These are phyloP conservation scores for Candolleomyces aberdarensis DNA, from an alignment of 768 basidiomycete species.

Conservation along the genomic window DNA sequence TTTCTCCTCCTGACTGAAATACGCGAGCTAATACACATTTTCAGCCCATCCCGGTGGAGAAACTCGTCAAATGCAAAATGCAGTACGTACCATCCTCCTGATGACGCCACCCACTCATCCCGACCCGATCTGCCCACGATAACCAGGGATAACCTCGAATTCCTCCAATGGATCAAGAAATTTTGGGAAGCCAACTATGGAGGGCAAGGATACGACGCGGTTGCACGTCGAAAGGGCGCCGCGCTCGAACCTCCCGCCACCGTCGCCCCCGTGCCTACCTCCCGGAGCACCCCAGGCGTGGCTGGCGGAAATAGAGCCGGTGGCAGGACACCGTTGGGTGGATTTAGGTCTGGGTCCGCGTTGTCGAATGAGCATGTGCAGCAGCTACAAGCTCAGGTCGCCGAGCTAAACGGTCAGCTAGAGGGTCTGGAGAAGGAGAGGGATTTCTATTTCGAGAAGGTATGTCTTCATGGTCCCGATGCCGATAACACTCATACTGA, in stretches of 20 bases:
- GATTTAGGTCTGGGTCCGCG: conserved; percentile 63
- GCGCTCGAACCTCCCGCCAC: conserved; percentile 77
- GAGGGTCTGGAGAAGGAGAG: conserved; percentile 96
- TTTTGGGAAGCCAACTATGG: conserved; percentile 94
- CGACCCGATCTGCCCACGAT: neutral
- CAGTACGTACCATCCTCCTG: conserved; percentile 57
- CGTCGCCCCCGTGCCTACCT: conserved; percentile 59
- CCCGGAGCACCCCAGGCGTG: conserved; percentile 27
- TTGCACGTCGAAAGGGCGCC: conserved; percentile 74
- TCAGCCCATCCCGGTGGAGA: conserved; percentile 94
- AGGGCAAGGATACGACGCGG: conserved; percentile 85
- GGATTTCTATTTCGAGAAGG: conserved; percentile 99
- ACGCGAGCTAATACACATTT: neutral
- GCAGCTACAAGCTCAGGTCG: conserved; percentile 70
- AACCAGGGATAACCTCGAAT: conserved; percentile 92
- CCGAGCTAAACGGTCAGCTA: conserved; percentile 76
- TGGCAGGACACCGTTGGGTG: conserved; percentile 70
- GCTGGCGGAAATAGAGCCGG: conserved; percentile 43
- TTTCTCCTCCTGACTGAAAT: too few relatives aligned
- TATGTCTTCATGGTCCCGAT: conserved; percentile 28
- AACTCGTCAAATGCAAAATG: conserved; percentile 97
- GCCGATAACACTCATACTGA: neutral
- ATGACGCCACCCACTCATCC: neutral
- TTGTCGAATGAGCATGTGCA: conserved; percentile 66
- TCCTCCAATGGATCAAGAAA: conserved; percentile 94